Evolutionary conservation across 2,329 filamentous ascomycete genomes (phyloP).

Genomic region (Madurella fahalii): DNA sequence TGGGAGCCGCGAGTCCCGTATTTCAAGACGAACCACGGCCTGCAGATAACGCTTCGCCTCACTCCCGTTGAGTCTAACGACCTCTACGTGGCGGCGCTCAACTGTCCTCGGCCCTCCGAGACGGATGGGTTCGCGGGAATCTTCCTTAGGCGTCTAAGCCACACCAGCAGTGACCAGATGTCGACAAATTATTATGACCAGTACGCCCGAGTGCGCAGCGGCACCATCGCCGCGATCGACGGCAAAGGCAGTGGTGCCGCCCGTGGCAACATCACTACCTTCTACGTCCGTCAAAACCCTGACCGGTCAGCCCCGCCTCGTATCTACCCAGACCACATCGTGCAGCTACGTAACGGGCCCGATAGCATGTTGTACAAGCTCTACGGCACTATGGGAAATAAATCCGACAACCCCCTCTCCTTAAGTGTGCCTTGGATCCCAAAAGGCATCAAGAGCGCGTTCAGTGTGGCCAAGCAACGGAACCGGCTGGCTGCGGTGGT

Average conservation of each 20-base stretch:
- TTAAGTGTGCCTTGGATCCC: background rate
- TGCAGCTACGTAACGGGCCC: background rate
- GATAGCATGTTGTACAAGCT: background rate
- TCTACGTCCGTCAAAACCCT: background rate
- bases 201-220: background rate
- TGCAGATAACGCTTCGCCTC: background rate
- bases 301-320: no score
- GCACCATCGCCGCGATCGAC: background rate
- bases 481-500: background rate
- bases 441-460: background rate
- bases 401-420: background rate
- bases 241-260: background rate
- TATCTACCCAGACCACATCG: background rate
- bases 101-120: background rate
- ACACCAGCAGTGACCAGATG: background rate
- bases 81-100: background rate
- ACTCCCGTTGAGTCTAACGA: background rate
- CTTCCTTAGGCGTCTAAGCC: background rate
- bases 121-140: background rate
- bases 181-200: background rate
- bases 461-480: background rate
- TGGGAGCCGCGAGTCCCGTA: background rate
- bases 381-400: background rate
- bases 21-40: background rate
- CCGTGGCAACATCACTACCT: background rate